phyloP scores from a whole-genome alignment of 2,329 filamentous ascomycete species.

The Pseudogymnoascus sp. region DNA sequence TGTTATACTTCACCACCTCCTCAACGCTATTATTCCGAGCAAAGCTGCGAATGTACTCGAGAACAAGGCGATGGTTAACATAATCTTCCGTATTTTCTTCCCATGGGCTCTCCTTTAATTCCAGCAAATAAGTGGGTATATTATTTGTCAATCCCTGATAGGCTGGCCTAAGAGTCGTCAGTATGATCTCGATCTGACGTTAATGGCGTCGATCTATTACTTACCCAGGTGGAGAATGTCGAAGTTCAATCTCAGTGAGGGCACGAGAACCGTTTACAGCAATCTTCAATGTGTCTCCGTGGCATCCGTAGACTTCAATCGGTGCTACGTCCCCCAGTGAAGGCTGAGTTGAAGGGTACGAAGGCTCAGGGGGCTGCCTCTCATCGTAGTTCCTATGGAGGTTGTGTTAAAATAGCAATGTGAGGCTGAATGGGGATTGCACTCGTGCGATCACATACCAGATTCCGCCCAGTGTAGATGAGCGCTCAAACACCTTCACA shows the following conservation, averaged over 20 bases:
- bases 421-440: not conserved
- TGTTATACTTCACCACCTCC: conserved; percentile 18
- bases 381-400: conserved; percentile 14
- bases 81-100: conserved; percentile 20
- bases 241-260: conserved; percentile 12
- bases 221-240: conserved; percentile 23
- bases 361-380: conserved; percentile 18
- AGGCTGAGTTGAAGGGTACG: conserved; percentile 19
- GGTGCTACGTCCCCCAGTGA: conserved; percentile 17
- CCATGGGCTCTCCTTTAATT: conserved; percentile 21
- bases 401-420: not conserved
- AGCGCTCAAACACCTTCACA: conserved; percentile 47
- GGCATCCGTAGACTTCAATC: not conserved
- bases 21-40: conserved; percentile 17
- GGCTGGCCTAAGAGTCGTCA: conserved; percentile 15
- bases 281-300: not conserved
- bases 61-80: conserved; percentile 19
- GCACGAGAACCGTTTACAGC: not conserved
- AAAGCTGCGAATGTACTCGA: conserved; percentile 20
- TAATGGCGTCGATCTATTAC: not conserved
- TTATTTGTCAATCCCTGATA: conserved; percentile 23
- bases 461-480: conserved; percentile 42
- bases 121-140: conserved; percentile 20
- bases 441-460: conserved; percentile 36
- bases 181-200: not conserved